Evolutionary conservation across 306 rosid genomes (phyloP), one percentile per base, ranked within the genome.

Genomic region (Glycine soja): DNA sequence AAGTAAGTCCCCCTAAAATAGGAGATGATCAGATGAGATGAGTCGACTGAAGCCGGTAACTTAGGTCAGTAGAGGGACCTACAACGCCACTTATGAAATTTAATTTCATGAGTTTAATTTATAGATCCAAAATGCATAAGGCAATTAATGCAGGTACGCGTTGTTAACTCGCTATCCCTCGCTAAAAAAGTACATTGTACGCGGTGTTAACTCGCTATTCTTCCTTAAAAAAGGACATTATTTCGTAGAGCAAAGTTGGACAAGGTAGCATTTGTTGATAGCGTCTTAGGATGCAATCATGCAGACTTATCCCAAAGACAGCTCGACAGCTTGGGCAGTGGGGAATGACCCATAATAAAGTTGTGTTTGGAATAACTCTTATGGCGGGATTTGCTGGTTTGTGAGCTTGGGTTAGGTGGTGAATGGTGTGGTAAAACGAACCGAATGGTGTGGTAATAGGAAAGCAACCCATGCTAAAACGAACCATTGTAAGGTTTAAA

Each of bases 401-500:
- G 77, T 52, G 65, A 81, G 78, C 16, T 77, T 24, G 67, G 76
- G 82, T 88, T 81, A 36, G 90, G 90, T 78, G 73, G 83, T 67
- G 73, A 24, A 24, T 24, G 30, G 30, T 24, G 30, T 24, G 30
- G 30, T 24, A 24, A 24, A 24, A 24, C 30, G 30, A 24, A 24
- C 30, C 30, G 2, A 24, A 24, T 24, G 30, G 30, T 24, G 30
- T 24, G 30, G 30, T 24, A 24, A 24, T 24, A 24, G 7, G 89
- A 85, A 65, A 53, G n/a, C 61, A 87, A 56, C 91, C 92, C 91
- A 88, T 88, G 89, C 88, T 86, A 78, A 80, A 84, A 81, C 67
- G 72, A 79, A 77, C 74, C 59, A 19, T 46, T 59, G 54, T 72
- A 78, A 72, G 77, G 24, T 70, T 85, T 80, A 81, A 69, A 89